Evolutionary conservation across 371 early-diverging fungal species (phyloP).

Genomic region (Apophysomyces elegans): DNA sequence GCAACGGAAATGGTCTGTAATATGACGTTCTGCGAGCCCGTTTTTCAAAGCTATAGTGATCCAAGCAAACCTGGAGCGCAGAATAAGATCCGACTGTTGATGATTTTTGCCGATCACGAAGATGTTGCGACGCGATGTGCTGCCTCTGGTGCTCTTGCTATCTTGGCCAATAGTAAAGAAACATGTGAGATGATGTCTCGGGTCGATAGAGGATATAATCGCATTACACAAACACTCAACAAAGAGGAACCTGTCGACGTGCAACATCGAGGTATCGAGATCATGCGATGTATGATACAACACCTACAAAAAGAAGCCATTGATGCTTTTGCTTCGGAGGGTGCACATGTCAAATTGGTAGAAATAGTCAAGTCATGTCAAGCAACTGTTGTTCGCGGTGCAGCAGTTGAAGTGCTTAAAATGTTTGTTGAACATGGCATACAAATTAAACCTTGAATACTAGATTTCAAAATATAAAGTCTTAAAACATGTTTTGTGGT

Average conservation of each 20-base stretch:
- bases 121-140: slow-evolving; percentile 86
- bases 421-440: slow-evolving; percentile 55
- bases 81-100: slow-evolving; percentile 71
- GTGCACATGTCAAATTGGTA: slow-evolving; percentile 41
- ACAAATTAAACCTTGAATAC: background rate
- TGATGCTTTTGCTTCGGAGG: slow-evolving; percentile 29
- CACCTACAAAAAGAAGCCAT: slow-evolving; percentile 37
- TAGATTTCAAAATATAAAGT: background rate
- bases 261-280: slow-evolving; percentile 61
- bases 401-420: slow-evolving; percentile 63
- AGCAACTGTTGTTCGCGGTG: slow-evolving; percentile 58
- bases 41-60: slow-evolving; percentile 76
- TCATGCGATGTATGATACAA: slow-evolving; percentile 49
- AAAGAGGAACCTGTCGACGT: slow-evolving; percentile 45
- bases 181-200: slow-evolving; percentile 60
- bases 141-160: slow-evolving; percentile 88
- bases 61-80: slow-evolving; percentile 37
- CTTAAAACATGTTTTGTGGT: too few species aligned
- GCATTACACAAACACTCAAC: slow-evolving; percentile 47
- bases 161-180: slow-evolving; percentile 65
- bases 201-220: slow-evolving; percentile 57
- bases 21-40: slow-evolving; percentile 83
- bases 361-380: slow-evolving; percentile 48
- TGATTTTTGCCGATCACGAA: slow-evolving; percentile 87
- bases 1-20: slow-evolving; percentile 94